Evolutionary conservation across 768 basidiomycete genomes (phyloP).

Genomic region (Hericium rajendrae): DNA sequence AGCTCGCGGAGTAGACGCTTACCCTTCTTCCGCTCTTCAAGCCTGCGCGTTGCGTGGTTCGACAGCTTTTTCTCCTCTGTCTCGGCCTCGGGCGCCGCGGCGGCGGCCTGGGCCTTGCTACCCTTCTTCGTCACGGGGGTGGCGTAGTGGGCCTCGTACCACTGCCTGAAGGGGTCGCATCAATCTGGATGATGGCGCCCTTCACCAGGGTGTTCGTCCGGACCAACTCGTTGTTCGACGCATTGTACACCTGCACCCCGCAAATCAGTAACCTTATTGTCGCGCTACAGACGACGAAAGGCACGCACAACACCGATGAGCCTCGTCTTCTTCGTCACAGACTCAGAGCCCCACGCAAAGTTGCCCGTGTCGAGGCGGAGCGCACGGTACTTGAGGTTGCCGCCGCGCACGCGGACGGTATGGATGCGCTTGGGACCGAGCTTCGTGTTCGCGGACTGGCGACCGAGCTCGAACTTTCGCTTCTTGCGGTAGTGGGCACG

Average conservation of each 20-base stretch:
- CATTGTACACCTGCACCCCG: constrained; percentile 80
- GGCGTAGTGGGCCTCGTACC: constrained; percentile 98
- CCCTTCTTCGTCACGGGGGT: constrained; percentile 90
- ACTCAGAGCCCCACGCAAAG: constrained; percentile 98
- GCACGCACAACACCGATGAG: constrained; percentile 86
- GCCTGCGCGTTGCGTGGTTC: constrained; percentile 77
- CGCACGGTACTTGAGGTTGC: constrained; percentile 91
- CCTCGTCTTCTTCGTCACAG: constrained; percentile 90
- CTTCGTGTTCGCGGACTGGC: constrained; percentile 96
- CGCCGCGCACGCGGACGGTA: constrained; percentile 90
- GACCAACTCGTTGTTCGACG: constrained; percentile 99
- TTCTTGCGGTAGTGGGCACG: constrained; percentile 98
- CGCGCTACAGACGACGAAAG: background rate
- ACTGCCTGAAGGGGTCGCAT: constrained; percentile 98
- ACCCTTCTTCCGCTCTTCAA: constrained; percentile 92
- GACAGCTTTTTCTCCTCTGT: constrained; percentile 70
- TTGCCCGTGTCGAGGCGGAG: constrained; percentile 95
- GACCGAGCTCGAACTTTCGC: constrained; percentile 99
- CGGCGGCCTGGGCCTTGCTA: constrained; percentile 43
- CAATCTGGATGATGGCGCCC: constrained; percentile 91
- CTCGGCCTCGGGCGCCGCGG: constrained; percentile 45
- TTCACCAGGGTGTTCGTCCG: constrained; percentile 99
- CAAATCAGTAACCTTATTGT: background rate
- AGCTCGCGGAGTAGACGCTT: constrained; percentile 11
- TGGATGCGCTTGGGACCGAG: constrained; percentile 94